Base-by-base conservation (phyloP, 2,329 filamentous ascomycete genomes). In the Aspergillus sp. region DNA sequence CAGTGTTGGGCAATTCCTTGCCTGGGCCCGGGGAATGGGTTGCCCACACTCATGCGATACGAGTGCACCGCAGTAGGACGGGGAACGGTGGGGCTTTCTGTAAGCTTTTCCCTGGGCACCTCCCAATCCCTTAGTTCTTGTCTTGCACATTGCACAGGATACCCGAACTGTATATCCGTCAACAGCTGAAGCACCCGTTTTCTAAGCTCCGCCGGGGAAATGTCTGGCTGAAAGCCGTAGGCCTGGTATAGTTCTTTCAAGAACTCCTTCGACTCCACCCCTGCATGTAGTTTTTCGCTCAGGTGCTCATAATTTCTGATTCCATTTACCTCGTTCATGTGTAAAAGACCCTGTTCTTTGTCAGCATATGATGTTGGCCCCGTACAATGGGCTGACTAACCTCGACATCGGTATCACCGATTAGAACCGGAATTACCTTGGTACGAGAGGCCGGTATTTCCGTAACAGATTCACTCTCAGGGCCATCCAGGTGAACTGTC, bases 381-480 rank as follows among this genome's bases (percentile, higher is more conserved):
- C 2, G 21, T 8, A 8, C 8, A 10, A 15, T 23, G 19, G 8
- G 3, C 13, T 10, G 17, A 21, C 53, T 47, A 5, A 55, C 53
- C 53, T 55, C 53, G 5, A 55, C 39, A 17, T 55, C 53, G 19
- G 53, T 47, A 15, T 55, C 53, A 6, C 53, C 53, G 10, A 55
- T 41, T 0, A 55, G 15, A 15, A 47, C 27, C 13, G 39, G 11
- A 8, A 55, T 55, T 1, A 23, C 27, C 8, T 13, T n/a, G 8
- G 15, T 6, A 11, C 10, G 2, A 0, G 13, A 23, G 10, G 11
- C 25, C 5, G 25, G 5, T 21, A 4, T 11, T 8, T 44, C n/a
- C 1, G 13, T 3, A 2, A 6, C 1, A 3, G 27, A 15, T 13
- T 8, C 3, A 3, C 1, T 15, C 11, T 47, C 10, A 0, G 15